A percentile compares a stretch with the other conserved stretches of the same genome.
phyloP scores from a whole-genome alignment of 2,329 filamentous ascomycete genomes.

The Aaosphaeria pasadenensis region DNA sequence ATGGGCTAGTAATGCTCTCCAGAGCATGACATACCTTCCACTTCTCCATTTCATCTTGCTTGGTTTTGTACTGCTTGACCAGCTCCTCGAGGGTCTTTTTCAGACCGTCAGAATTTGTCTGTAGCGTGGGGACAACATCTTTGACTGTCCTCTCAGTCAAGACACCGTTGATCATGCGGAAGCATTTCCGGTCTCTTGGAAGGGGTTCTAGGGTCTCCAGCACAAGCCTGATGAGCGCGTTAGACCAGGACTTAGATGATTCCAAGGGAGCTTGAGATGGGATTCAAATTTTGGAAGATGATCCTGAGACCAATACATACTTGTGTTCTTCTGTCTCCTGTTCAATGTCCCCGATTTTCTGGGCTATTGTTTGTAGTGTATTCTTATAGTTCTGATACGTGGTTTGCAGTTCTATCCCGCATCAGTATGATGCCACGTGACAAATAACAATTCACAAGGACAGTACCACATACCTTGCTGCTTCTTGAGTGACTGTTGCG shows the following conservation, averaged over 20 bases:
- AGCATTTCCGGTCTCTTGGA: constrained; percentile 85
- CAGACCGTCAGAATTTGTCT: constrained; percentile 90
- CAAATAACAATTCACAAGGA: neutral
- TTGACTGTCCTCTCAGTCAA: constrained; percentile 90
- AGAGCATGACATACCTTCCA: constrained; percentile 79
- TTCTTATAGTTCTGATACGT: constrained; percentile 77
- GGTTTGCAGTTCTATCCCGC: constrained; percentile 72
- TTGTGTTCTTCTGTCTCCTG: constrained; percentile 98
- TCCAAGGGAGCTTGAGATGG: neutral
- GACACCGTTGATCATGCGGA: constrained; percentile 97
- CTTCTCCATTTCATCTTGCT: constrained; percentile 92
- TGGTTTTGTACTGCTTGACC: constrained; percentile 92
- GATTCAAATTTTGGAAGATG: constrained; percentile 1
- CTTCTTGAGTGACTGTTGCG: constrained; percentile 60
- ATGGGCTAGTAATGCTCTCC: neutral
- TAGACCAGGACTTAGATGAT: constrained; percentile 6
- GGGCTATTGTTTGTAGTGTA: constrained; percentile 83
- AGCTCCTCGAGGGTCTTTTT: constrained; percentile 93
- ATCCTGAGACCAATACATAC: constrained; percentile 52
- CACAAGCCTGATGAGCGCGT: constrained; percentile 67
- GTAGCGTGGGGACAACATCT: constrained; percentile 85
- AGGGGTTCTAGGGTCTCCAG: constrained; percentile 87
- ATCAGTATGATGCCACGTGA: neutral
- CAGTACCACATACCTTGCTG: constrained; percentile 67
- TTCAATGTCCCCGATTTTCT: constrained; percentile 96